Percentiles rank a stretch among this genome's conserved stretches.
Evolutionary conservation across 371 early-diverging fungal genomes (phyloP).

Genomic region (Entomophthora muscae): DNA sequence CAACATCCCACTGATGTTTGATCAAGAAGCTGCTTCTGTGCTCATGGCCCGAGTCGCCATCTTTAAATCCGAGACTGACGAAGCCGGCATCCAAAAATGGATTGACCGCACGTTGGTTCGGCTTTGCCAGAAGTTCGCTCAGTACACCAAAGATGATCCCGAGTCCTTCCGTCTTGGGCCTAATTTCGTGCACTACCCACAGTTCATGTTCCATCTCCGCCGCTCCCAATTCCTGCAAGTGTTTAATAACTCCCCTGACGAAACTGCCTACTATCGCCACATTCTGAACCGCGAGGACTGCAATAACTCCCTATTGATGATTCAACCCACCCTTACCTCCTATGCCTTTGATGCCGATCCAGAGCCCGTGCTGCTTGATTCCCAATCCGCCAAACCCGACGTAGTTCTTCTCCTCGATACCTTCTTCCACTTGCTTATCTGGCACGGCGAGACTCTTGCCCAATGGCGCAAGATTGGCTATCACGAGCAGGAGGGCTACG

Average conservation of each 20-base stretch:
- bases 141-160: constrained; percentile 92
- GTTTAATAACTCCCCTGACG: constrained; percentile 98
- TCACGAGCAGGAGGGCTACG: constrained; percentile 82
- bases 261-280: constrained; percentile 96
- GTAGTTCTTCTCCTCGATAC: constrained; percentile 94
- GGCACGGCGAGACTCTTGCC: constrained; percentile 85
- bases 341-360: constrained; percentile 83
- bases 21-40: constrained; percentile 98
- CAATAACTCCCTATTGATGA: constrained; percentile 95
- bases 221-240: constrained; percentile 97
- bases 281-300: constrained; percentile 87
- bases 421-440: constrained; percentile 94
- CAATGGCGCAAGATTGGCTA: constrained; percentile 86
- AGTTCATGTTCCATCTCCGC: constrained; percentile 99
- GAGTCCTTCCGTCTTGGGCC: constrained; percentile 79
- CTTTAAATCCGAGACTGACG: constrained; percentile 94
- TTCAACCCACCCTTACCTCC: constrained; percentile 93
- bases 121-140: constrained; percentile 93
- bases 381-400: constrained; percentile 91
- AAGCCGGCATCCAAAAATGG: constrained; percentile 97
- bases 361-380: constrained; percentile 92
- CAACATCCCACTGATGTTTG: constrained; percentile 84
- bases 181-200: constrained; percentile 96
- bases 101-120: constrained; percentile 98
- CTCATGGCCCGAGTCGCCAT: constrained; percentile 97